Conservation (phyloP, 495 filamentous ascomycete species). For the Penicillium cataractarum region DNA sequence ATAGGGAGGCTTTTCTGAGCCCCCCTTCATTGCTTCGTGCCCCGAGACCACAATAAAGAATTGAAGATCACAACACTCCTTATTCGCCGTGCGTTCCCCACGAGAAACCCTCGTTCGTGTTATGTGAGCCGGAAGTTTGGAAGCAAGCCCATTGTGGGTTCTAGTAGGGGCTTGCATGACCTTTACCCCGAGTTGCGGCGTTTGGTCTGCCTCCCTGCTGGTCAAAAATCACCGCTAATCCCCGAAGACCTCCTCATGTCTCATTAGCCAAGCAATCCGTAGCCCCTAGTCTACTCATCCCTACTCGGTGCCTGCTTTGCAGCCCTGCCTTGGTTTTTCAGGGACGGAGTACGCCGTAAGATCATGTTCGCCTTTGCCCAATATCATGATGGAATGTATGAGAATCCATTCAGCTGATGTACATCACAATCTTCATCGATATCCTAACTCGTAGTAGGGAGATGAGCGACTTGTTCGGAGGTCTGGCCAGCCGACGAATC, state of each 20-base stretch:
- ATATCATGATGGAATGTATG: background rate
- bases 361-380: background rate
- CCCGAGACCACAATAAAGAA: conserved; percentile 24
- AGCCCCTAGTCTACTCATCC: conserved; percentile 9
- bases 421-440: background rate
- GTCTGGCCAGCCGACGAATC: background rate
- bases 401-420: background rate
- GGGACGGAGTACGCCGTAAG: background rate
- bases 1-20: conserved; percentile 12
- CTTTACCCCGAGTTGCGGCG: background rate
- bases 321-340: background rate
- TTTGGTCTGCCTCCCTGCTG: background rate
- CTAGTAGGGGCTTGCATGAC: background rate
- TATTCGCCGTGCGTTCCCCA: background rate
- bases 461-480: background rate
- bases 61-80: conserved; percentile 20
- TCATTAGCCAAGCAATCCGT: conserved; percentile 16
- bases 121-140: background rate
- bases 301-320: background rate
- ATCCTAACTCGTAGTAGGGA: background rate
- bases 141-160: background rate
- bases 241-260: background rate
- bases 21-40: conserved; percentile 31
- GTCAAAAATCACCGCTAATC: background rate
- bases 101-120: background rate